Percentiles rank a stretch among this genome's conserved stretches.
Conservation (phyloP, 75 land plant species). For the Ceratopteris richardii region DNA sequence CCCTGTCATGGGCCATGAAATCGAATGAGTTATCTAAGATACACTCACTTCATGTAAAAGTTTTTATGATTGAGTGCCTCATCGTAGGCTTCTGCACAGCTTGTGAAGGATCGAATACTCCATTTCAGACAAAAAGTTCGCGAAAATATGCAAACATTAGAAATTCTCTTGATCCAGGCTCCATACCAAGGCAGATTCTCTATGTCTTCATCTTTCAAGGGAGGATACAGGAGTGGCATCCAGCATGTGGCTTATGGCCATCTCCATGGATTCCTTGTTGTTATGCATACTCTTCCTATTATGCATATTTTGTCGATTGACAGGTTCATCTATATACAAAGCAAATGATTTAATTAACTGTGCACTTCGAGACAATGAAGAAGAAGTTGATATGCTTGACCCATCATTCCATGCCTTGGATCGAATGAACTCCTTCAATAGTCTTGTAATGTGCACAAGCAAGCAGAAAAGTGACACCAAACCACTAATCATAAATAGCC, state of each 20-base stretch:
- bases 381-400: conserved; percentile 1
- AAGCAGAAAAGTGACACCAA: conserved; percentile 34
- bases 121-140: too few species aligned
- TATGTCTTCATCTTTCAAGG: conserved; percentile 1
- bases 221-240: conserved; percentile 1
- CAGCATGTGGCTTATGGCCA: neutral
- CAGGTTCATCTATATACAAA: conserved; percentile 33
- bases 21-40: too few species aligned
- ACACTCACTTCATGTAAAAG: too few species aligned
- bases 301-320: neutral
- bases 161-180: too few species aligned
- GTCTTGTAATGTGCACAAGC: conserved; percentile 17
- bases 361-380: conserved; percentile 12
- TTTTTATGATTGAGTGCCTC: too few species aligned
- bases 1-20: too few species aligned
- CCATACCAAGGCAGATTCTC: too few species aligned
- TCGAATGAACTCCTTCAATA: conserved; percentile 17
- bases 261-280: neutral
- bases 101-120: too few species aligned
- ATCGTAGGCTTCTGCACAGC: too few species aligned
- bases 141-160: too few species aligned
- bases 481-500: conserved; percentile 62
- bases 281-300: neutral
- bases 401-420: neutral
- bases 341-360: conserved; percentile 29